Percentiles rank a stretch among this genome's conserved stretches.
Conservation (phyloP, 148 eudicot genomes). For the Euryodendron excelsum region DNA sequence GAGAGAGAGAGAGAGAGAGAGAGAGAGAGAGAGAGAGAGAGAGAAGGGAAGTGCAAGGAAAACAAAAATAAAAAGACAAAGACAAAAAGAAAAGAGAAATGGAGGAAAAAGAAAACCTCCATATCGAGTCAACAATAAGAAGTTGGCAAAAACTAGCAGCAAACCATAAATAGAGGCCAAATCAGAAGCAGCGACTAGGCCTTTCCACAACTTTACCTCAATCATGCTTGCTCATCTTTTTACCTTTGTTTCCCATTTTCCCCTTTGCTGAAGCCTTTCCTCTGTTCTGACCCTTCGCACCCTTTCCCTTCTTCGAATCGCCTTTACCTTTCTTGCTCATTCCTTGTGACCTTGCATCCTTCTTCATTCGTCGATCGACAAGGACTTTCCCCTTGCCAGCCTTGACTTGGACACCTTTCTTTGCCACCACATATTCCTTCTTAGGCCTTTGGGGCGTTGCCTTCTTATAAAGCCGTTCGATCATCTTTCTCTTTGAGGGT, state of each 20-base stretch:
- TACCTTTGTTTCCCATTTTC: conserved; percentile 25
- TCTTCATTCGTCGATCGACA: conserved; percentile 86
- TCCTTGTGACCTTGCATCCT: conserved; percentile 56
- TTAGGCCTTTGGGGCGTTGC: conserved; percentile 62
- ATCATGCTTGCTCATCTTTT: conserved; percentile 12
- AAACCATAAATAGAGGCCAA: background rate
- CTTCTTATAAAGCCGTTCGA: conserved; percentile 76
- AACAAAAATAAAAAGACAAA: background rate
- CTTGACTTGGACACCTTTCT: conserved; percentile 85
- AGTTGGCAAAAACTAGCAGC: background rate
- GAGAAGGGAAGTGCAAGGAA: background rate
- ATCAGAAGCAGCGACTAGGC: background rate
- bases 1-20: no score
- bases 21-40: no score
- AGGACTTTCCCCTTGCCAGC: conserved; percentile 81
- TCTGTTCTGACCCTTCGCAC: conserved; percentile 36
- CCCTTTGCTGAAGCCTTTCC: conserved; percentile 34
- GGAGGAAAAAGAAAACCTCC: background rate
- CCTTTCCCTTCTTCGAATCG: conserved; percentile 34
- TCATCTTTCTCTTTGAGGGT: conserved; percentile 82
- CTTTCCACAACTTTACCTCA: background rate
- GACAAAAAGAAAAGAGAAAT: background rate
- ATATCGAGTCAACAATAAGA: background rate
- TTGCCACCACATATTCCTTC: conserved; percentile 86
- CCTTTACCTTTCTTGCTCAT: conserved; percentile 45